Conservation (phyloP, 495 filamentous ascomycete genomes). For the Halenospora varia region DNA sequence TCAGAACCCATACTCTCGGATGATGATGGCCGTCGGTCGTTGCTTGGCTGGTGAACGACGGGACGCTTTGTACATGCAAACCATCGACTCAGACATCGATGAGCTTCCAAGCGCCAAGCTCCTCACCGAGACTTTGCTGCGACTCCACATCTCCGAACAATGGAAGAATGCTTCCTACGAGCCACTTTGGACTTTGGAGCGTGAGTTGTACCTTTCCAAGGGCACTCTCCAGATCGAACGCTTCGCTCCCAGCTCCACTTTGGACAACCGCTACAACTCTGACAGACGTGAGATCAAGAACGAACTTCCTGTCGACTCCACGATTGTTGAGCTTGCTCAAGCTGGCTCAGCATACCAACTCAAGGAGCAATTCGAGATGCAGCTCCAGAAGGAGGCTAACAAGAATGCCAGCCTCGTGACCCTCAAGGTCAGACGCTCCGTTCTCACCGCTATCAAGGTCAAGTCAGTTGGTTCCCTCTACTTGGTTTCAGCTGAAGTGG, state of each 20-base stretch:
- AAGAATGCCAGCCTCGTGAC: neutral
- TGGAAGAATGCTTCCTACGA: conserved; percentile 21
- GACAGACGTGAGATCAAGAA: conserved; percentile 13
- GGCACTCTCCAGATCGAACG: neutral
- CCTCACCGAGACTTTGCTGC: conserved; percentile 24
- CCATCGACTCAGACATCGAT: conserved; percentile 26
- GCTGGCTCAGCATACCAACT: neutral
- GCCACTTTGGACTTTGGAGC: conserved; percentile 3
- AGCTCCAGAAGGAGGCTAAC: neutral
- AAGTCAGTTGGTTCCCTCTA: neutral
- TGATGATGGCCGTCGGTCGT: conserved; percentile 38
- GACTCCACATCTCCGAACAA: conserved; percentile 21
- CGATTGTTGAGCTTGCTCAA: neutral
- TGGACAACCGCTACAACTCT: conserved; percentile 6
- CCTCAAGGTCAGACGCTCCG: neutral
- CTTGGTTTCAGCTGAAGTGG: neutral
- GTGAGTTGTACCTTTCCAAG: neutral
- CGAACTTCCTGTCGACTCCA: conserved; percentile 9
- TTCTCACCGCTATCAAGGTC: neutral
- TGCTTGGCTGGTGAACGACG: conserved; percentile 22
- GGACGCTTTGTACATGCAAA: conserved; percentile 26
- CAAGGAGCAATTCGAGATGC: neutral
- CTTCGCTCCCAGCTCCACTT: neutral
- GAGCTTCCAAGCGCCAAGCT: conserved; percentile 7
- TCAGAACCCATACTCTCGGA: conserved; percentile 33